Evolutionary conservation across 805 yeast genomes (phyloP), one percentile per base, ranked within the genome.

Genomic region (Kodamaea jinghongensis): DNA sequence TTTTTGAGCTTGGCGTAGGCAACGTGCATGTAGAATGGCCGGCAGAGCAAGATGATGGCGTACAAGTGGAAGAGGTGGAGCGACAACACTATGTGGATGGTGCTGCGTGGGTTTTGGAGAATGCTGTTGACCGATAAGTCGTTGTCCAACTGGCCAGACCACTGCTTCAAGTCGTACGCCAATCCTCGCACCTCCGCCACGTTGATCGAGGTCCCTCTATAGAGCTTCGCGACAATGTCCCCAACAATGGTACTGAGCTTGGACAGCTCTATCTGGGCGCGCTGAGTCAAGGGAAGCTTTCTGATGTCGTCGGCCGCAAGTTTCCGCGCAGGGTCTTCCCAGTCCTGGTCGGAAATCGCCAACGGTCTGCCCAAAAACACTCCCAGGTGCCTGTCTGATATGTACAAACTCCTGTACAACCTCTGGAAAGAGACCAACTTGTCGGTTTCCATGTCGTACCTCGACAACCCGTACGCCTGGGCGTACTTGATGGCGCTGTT

Each of bases 401-500:
- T 28, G 27, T 38, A 38, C 25, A 43, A 30, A 14, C 38, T 30
- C 12, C 36, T 22, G 38, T 31, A 43, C 10, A 43, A 22, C 17
- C 17, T 28, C 29, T 14, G n/a, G 7, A 17, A 25, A 20, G 22
- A 12, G 29, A 22, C 15, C 7, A 26, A 30, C n/a, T n/a, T n/a
- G n/a, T n/a, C n/a, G 28, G 22, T 15, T n/a, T 17, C 4, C 12
- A 15, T 34, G 38, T 23, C 15, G 20, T 29, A 25, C 34, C 34
- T 37, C 32, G 36, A 43, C 28, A 39, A 13, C 6, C 43, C 43
- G 11, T 30, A 27, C 8, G 38, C 17, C 22, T 38, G 39, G 2
- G 46, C 46, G 13, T 26, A 28, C 22, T 35, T 39, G n/a, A 43
- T 39, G 15, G 46, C 43, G 3, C 10, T 4, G 15, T 32, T 30